These are phyloP conservation scores for Trichoderma koningii DNA, from an alignment of 2,329 filamentous ascomycete species.

Conservation along the genomic window DNA sequence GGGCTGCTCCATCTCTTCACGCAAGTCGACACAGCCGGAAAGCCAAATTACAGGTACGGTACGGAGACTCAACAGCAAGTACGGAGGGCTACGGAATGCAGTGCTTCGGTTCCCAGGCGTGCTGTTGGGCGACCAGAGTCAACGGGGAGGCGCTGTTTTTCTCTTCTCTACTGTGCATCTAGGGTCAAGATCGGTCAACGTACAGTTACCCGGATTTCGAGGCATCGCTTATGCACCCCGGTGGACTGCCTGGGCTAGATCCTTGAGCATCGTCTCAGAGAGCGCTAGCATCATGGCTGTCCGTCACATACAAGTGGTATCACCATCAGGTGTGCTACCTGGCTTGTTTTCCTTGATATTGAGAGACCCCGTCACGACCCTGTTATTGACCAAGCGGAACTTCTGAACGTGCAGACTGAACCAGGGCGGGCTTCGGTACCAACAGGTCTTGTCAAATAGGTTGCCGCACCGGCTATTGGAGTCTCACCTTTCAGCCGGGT, in stretches of 20 bases:
- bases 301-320: neutral
- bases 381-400: neutral
- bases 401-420: neutral
- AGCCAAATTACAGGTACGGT: neutral
- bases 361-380: neutral
- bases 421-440: neutral
- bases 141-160: neutral
- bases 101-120: no score
- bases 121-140: neutral
- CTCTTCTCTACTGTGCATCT: neutral
- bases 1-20: neutral
- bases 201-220: neutral
- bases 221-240: conserved; percentile 25
- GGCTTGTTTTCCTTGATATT: neutral
- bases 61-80: neutral
- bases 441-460: neutral
- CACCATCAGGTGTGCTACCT: conserved; percentile 3
- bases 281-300: conserved; percentile 7
- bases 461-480: neutral
- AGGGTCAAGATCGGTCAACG: neutral
- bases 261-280: neutral
- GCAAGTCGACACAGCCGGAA: neutral
- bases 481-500: neutral
- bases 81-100: neutral
- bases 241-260: conserved; percentile 12